A percentile compares a stretch with the other conserved stretches of the same genome.
Evolutionary conservation across 257 asterid species (phyloP).

Genomic region (Leonotis leonurus): DNA sequence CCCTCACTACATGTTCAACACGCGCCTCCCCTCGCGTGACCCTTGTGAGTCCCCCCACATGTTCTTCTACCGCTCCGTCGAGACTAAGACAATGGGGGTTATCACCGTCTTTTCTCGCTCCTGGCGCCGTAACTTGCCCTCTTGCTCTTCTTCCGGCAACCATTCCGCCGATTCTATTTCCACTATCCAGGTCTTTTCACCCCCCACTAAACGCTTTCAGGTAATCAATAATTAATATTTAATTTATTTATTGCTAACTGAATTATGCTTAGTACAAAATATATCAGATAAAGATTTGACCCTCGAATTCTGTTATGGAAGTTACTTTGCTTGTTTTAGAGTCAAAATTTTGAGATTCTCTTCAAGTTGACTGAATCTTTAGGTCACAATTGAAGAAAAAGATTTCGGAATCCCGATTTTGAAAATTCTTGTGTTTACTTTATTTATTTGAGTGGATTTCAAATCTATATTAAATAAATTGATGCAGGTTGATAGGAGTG

Average conservation of each 20-base stretch:
- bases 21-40: conserved; percentile 27
- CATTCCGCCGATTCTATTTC: conserved; percentile 40
- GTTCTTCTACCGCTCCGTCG: conserved; percentile 29
- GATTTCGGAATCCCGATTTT: too few species aligned
- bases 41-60: conserved; percentile 58
- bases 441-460: too few species aligned
- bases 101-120: conserved; percentile 25
- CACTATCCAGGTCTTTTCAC: conserved; percentile 32
- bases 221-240: conserved; percentile 9
- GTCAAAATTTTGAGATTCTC: too few species aligned
- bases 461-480: neutral
- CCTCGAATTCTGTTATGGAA: too few species aligned
- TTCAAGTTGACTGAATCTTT: too few species aligned
- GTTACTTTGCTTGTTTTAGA: too few species aligned
- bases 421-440: too few species aligned
- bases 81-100: conserved; percentile 10
- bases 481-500: conserved; percentile 41
- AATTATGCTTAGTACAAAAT: too few species aligned
- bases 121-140: conserved; percentile 23
- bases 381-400: too few species aligned
- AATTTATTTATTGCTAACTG: too few species aligned
- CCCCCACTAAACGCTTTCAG: conserved; percentile 24
- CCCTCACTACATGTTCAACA: conserved; percentile 54
- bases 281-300: too few species aligned
- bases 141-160: conserved; percentile 30